Base-by-base conservation (phyloP, 2,329 filamentous ascomycete species). In the Cercospora citrullina region DNA sequence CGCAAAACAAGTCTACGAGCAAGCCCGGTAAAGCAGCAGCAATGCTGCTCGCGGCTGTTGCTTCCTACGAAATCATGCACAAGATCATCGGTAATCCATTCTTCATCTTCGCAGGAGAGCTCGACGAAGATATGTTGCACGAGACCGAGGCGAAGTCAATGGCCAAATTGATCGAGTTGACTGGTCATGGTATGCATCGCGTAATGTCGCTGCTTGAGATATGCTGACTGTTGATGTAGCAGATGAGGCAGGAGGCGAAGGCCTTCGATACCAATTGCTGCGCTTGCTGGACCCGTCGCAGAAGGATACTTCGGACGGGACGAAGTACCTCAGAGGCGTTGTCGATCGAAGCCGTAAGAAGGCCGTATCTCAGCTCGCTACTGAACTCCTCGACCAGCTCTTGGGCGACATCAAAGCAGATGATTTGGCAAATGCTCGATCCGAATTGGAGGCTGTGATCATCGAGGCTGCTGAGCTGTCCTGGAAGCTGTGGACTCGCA, bases 41-140 rank as follows among this genome's bases (percentile, higher is more conserved):
- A 33, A 51, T 68, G 21, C 23, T 68, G 14, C 60, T 68, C 21
- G 31, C 53, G 10, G 66, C 68, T n/a, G 58, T 45, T 9, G 55
- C 62, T n/a, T 64, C 68, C 14, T 61, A 30, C 18, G 61, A 55
- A 6, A 58, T 64, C 63, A 33, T 66, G 51, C 39, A 14, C 23
- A 23, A 51, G 28, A 62, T 68, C 18, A 33, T 70, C 23, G 31
- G 45, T 10, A 33, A 68, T 36, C 68, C 65, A 2, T 68, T 68
- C 63, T 70, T 68, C 51, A 63, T 66, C 2, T 70, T 70, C 42
- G 33, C 48, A 16, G 68, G 68, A 12, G 1, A 31, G 30, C 30
- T 31, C 30, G 30, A 31, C 9, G 30, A 31, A 31, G 30, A 31
- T 31, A 31, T 31, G 7, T 31, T 31, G 30, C 30, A 31, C 30